Conservation (phyloP, 768 basidiomycete species). For the Boletus insuetus region DNA sequence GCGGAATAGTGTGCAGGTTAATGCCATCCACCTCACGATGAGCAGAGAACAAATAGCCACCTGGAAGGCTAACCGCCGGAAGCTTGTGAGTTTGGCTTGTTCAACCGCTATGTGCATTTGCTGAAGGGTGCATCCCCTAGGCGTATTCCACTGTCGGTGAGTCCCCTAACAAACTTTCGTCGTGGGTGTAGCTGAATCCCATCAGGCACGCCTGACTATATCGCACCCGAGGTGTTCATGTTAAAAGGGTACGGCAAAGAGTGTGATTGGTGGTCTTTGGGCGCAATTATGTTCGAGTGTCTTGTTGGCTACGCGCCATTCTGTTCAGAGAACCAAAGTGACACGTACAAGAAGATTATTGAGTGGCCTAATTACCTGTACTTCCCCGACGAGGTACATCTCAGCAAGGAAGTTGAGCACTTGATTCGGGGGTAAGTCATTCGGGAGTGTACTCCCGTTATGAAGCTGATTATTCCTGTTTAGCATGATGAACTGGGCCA, state of each 20-base stretch:
- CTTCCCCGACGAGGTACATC: constrained; percentile 94
- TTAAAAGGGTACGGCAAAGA: constrained; percentile 98
- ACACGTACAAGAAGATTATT: constrained; percentile 98
- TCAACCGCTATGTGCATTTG: background rate
- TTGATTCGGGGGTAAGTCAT: constrained; percentile 72
- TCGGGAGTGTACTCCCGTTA: background rate
- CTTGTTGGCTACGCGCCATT: constrained; percentile 97
- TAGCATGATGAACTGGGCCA: constrained; percentile 86
- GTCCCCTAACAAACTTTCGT: constrained; percentile 3
- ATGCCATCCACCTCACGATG: constrained; percentile 97
- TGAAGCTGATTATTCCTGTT: constrained; percentile 4
- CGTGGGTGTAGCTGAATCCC: background rate
- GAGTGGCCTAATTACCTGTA: constrained; percentile 90
- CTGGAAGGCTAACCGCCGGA: constrained; percentile 98
- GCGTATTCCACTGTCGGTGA: constrained; percentile 86
- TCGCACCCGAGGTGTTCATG: constrained; percentile 96
- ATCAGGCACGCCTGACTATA: constrained; percentile 50
- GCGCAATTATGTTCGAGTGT: constrained; percentile 99
- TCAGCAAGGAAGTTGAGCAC: constrained; percentile 90
- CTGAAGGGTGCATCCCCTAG: constrained; percentile 37
- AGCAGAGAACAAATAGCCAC: constrained; percentile 95
- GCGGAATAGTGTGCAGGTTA: constrained; percentile 96
- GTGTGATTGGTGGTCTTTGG: constrained; percentile 99
- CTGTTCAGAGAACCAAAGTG: constrained; percentile 94
- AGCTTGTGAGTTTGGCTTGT: constrained; percentile 56